phyloP scores from a whole-genome alignment of 2,329 filamentous ascomycete genomes.

The Microascus cirrosus region DNA sequence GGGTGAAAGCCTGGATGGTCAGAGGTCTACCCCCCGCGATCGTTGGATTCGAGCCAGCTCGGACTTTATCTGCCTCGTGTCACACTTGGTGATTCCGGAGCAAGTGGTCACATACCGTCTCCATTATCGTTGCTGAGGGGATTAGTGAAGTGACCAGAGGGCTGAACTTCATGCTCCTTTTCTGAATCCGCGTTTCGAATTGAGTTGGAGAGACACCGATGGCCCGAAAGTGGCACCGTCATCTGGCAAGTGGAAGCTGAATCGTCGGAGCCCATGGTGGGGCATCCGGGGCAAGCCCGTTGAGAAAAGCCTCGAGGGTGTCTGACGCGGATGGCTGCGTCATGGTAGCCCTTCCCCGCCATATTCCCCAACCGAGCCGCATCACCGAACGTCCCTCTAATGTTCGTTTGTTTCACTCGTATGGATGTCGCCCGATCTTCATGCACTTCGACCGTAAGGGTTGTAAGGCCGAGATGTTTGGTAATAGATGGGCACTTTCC shows the following conservation, averaged over 20 bases:
- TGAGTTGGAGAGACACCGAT: no score
- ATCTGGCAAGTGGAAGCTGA: no score
- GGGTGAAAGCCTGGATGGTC: not conserved
- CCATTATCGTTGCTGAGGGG: no score
- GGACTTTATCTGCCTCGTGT: not conserved
- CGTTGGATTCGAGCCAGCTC: not conserved
- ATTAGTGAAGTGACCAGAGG: no score
- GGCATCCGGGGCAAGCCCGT: no score
- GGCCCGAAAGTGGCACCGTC: no score
- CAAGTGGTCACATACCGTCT: not conserved
- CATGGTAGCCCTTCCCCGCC: not conserved
- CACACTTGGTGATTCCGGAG: not conserved
- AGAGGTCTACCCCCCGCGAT: not conserved
- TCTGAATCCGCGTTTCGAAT: no score
- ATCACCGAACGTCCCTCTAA: not conserved
- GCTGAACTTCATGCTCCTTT: no score
- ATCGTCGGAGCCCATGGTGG: no score
- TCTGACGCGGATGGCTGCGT: no score
- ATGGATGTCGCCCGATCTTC: slow-evolving; percentile 36
- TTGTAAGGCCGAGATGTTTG: slow-evolving; percentile 38
- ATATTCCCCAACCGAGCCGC: not conserved
- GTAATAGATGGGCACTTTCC: slow-evolving; percentile 38
- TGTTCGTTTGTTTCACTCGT: not conserved
- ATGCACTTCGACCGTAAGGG: slow-evolving; percentile 35
- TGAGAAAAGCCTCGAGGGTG: no score